Evolutionary conservation across 345 rosid species (phyloP).

Genomic region (Populus nigra): DNA sequence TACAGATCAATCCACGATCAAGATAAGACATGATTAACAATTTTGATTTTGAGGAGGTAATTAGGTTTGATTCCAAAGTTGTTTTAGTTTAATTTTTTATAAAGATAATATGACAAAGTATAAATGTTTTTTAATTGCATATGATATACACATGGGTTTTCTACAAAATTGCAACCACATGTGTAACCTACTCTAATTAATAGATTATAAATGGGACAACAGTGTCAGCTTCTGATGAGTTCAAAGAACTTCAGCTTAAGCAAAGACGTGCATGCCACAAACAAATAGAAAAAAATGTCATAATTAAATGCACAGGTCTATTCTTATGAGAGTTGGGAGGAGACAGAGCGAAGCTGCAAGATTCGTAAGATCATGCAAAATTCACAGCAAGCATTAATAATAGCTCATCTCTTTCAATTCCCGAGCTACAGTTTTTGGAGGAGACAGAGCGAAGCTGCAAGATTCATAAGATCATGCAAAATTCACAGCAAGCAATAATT

Average conservation of each 20-base stretch:
- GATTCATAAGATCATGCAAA: background rate
- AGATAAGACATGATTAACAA: too few relatives aligned
- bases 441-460: background rate
- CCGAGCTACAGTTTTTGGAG: background rate
- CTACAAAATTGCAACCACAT: too few relatives aligned
- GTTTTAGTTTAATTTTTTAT: too few relatives aligned
- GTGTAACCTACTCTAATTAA: background rate
- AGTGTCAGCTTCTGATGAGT: background rate
- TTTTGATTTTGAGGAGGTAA: too few relatives aligned
- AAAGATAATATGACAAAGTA: too few relatives aligned
- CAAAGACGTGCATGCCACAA: conserved; percentile 19
- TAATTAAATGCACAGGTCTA: background rate
- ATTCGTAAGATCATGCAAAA: background rate
- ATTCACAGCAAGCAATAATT: background rate
- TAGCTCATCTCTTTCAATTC: background rate
- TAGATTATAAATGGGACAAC: background rate
- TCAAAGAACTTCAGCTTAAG: background rate
- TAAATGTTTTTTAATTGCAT: background rate
- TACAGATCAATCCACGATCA: too few relatives aligned
- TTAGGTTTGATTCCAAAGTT: too few relatives aligned
- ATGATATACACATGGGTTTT: background rate
- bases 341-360: background rate
- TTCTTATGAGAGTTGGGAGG: conserved; percentile 4
- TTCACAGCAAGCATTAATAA: background rate
- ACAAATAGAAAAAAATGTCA: background rate